Evolutionary conservation across 768 basidiomycete species (phyloP).

Genomic region (Neoboletus brunneissimus): DNA sequence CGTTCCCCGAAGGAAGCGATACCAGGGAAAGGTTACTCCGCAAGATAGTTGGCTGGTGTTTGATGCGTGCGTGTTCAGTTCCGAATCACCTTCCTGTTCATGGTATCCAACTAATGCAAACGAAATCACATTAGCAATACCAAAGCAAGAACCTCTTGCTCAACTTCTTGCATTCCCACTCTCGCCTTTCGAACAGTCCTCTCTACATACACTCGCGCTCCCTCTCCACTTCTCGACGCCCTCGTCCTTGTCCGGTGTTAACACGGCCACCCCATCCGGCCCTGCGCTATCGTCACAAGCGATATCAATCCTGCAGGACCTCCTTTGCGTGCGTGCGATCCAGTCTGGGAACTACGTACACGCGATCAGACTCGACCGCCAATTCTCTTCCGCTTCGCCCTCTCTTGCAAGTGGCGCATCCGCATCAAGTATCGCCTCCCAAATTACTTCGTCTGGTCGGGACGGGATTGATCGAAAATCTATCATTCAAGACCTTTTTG

Average conservation of each 20-base stretch:
- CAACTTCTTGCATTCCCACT: slow-evolving; percentile 67
- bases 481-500: slow-evolving; percentile 69
- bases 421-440: slow-evolving; percentile 20
- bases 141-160: slow-evolving; percentile 54
- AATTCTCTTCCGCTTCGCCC: slow-evolving; percentile 48
- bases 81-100: neutral
- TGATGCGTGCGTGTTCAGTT: slow-evolving; percentile 54
- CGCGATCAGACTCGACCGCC: slow-evolving; percentile 74
- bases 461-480: slow-evolving; percentile 49
- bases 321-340: slow-evolving; percentile 76
- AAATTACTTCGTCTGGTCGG: slow-evolving; percentile 24
- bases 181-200: slow-evolving; percentile 58
- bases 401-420: slow-evolving; percentile 10
- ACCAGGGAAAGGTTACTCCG: slow-evolving; percentile 53
- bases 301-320: slow-evolving; percentile 64
- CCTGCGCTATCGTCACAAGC: slow-evolving; percentile 42
- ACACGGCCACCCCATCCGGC: neutral
- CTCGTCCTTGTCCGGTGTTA: slow-evolving; percentile 15
- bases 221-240: slow-evolving; percentile 42
- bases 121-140: slow-evolving; percentile 44
- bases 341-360: slow-evolving; percentile 66
- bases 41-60: slow-evolving; percentile 64
- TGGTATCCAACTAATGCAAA: neutral
- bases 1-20: slow-evolving; percentile 58
- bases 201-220: slow-evolving; percentile 57